Evolutionary conservation across 805 yeast genomes (phyloP), one percentile per base, ranked within the genome.

Genomic region (Peterozyma xylosa): DNA sequence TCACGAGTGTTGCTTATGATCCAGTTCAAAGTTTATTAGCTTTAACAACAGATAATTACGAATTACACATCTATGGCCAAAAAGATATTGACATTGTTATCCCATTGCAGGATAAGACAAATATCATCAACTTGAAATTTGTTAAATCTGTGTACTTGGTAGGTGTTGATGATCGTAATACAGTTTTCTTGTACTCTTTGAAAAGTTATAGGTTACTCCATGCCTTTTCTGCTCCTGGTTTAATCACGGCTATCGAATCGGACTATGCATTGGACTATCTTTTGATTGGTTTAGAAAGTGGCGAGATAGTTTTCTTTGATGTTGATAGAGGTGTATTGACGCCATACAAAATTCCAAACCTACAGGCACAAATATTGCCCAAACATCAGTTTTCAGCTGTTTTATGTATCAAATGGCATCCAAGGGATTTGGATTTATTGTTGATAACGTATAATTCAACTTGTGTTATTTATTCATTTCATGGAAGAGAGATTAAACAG

Each of bases 181-280:
- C 73, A 3, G 68, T 93, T 7, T 68, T 76, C 21, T 82, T 91
- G 3, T 72, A 86, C 37, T 88, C 96, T 0, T 56, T 91, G 17
- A 76, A 78, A 43, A 66, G 82, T 6, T 80, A 81, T 53, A 68
- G 72, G 47, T 66, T 84, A 9, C 60, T 91, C 42, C 74, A 78
- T 16, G 73, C 78, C 1, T 76, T 76, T 52, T 71, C 74, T 47
- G 74, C 87, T 1, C 82, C 85, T 1, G 80, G 85, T 1, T 69
- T 74, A 11, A 73, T 90, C n/a, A 71, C 86, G 1, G 72, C 86
- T 2, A 67, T 82, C 11, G 93, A 78, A 46, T 62, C 84, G 1
- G 99, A 93, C 55, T 96, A 97, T 2, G 73, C 95, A 0, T 60
- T 93, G 50, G 97, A 90, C 60, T 93, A 93, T 87, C 63, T 91